Evolutionary conservation across 2,329 filamentous ascomycete genomes (phyloP).

Genomic region (Aspergillus awamori): DNA sequence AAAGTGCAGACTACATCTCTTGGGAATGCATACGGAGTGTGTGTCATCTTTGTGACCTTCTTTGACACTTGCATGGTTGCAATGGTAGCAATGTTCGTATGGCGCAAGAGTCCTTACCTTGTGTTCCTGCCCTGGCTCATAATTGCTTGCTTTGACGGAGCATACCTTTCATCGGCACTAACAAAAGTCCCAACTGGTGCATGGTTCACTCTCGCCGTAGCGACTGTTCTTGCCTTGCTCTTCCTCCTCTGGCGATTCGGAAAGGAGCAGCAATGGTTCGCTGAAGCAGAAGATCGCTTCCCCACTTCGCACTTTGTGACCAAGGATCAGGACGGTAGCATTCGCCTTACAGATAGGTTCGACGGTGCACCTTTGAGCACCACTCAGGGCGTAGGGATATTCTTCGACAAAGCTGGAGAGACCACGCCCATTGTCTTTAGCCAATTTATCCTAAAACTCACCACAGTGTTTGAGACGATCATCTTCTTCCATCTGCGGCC

Average conservation of each 20-base stretch:
- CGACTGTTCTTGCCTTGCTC: conserved; percentile 62
- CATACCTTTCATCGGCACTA: conserved; percentile 70
- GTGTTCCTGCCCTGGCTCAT: conserved; percentile 59
- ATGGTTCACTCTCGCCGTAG: conserved; percentile 74
- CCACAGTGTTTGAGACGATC: conserved; percentile 66
- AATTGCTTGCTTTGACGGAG: conserved; percentile 55
- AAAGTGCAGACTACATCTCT: conserved; percentile 61
- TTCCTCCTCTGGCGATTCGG: conserved; percentile 79
- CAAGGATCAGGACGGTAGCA: conserved; percentile 3
- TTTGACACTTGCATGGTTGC: conserved; percentile 76
- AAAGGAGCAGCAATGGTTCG: conserved; percentile 75
- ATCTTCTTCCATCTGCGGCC: conserved; percentile 75
- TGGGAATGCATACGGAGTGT: conserved; percentile 76
- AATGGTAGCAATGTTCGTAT: conserved; percentile 71
- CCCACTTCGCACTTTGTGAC: conserved; percentile 41
- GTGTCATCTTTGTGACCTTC: conserved; percentile 78
- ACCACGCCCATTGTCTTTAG: conserved; percentile 68
- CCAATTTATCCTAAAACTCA: conserved; percentile 73
- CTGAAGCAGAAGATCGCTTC: conserved; percentile 65
- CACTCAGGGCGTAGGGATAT: conserved; percentile 67
- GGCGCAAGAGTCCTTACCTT: conserved; percentile 69
- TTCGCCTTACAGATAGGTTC: conserved; percentile 28
- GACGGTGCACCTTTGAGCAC: conserved; percentile 47
- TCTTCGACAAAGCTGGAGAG: conserved; percentile 75
- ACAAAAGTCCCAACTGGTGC: conserved; percentile 75